Percentiles rank a stretch among this genome's conserved stretches.
These are phyloP conservation scores for Beauveria asiatica DNA, from an alignment of 2,329 filamentous ascomycete genomes.

Conservation along the genomic window DNA sequence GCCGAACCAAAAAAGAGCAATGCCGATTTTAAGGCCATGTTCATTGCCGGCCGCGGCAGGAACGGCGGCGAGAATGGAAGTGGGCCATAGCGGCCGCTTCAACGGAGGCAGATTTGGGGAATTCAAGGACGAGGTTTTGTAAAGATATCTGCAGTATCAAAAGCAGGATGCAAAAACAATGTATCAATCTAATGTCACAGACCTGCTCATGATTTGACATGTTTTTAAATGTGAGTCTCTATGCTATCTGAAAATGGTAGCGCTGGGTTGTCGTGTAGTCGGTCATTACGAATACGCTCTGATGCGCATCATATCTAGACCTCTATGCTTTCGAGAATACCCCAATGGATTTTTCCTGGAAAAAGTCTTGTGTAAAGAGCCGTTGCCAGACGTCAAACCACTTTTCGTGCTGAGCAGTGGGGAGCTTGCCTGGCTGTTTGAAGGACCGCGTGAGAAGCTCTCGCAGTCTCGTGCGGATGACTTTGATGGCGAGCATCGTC, in stretches of 20 bases:
- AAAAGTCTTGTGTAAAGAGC: slow-evolving; percentile 52
- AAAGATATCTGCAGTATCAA: not conserved
- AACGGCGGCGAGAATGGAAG: not conserved
- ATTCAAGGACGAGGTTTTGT: not conserved
- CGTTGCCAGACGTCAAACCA: slow-evolving; percentile 70
- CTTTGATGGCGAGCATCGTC: slow-evolving; percentile 80
- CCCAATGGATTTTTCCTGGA: slow-evolving; percentile 22
- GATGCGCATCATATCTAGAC: not conserved
- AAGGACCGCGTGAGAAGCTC: slow-evolving; percentile 68
- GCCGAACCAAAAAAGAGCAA: slow-evolving; percentile 44
- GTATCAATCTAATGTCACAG: not conserved
- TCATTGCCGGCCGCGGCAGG: slow-evolving; percentile 24
- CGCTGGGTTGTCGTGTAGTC: not conserved
- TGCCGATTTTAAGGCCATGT: slow-evolving; percentile 49
- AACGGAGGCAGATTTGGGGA: not conserved
- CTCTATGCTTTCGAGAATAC: slow-evolving; percentile 22
- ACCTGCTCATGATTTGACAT: not conserved
- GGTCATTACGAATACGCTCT: not conserved
- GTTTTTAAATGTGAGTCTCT: not conserved
- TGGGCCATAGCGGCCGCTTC: not conserved
- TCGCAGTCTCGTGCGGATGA: slow-evolving; percentile 61
- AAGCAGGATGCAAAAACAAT: not conserved
- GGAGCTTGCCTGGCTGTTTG: slow-evolving; percentile 54
- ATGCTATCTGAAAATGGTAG: not conserved
- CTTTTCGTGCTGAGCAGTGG: slow-evolving; percentile 58